A percentile compares a stretch with the other conserved stretches of the same genome.
These are phyloP conservation scores for Diospyros lotus DNA, from an alignment of 148 eudicot species.

Conservation along the genomic window DNA sequence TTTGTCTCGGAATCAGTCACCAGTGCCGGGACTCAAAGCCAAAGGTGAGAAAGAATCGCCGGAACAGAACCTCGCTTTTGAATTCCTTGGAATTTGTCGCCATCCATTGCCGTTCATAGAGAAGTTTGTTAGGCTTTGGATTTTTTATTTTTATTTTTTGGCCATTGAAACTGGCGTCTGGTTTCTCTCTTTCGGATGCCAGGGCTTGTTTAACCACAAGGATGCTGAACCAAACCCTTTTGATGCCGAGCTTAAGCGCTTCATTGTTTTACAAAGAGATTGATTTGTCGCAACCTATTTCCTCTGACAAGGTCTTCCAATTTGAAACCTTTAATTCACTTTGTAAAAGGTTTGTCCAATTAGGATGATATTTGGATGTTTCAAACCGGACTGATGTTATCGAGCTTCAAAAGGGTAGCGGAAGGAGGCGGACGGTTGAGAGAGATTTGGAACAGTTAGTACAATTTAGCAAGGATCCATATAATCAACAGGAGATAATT, in stretches of 20 bases:
- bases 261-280: conserved; percentile 90
- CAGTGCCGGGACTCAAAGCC: no score
- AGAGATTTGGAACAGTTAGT: conserved; percentile 79
- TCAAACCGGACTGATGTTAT: conserved; percentile 37
- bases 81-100: background rate
- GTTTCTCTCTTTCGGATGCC: conserved; percentile 19
- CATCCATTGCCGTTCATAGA: background rate
- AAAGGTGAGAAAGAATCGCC: no score
- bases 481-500: conserved; percentile 53
- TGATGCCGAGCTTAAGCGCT: conserved; percentile 95
- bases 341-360: conserved; percentile 72
- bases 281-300: conserved; percentile 61
- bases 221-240: conserved; percentile 67
- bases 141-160: background rate
- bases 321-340: conserved; percentile 59
- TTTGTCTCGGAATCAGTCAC: no score
- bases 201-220: conserved; percentile 88
- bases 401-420: conserved; percentile 82
- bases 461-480: conserved; percentile 39
- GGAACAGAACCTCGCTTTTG: no score
- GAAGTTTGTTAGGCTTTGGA: background rate
- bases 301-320: conserved; percentile 73
- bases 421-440: conserved; percentile 76
- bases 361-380: conserved; percentile 58
- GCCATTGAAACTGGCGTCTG: no score